phyloP scores from a whole-genome alignment of 2,329 filamentous ascomycete species.

The Pseudogymnoascus sp. region DNA sequence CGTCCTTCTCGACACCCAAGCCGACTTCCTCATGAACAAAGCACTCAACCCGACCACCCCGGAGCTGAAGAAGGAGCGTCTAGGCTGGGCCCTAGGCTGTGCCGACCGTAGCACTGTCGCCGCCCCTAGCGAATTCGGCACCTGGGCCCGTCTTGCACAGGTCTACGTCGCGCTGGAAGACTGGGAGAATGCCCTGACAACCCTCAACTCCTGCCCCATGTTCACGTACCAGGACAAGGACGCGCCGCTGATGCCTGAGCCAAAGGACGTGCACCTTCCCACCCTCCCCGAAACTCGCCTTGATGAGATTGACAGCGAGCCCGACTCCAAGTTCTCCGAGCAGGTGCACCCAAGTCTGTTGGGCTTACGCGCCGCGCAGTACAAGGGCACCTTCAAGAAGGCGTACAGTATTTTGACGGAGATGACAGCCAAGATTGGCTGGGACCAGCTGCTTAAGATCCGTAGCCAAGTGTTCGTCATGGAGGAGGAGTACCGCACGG shows the following conservation, averaged over 20 bases:
- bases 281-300: slow-evolving; percentile 81
- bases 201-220: slow-evolving; percentile 97
- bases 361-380: slow-evolving; percentile 77
- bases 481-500: slow-evolving; percentile 95
- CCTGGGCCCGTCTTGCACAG: slow-evolving; percentile 88
- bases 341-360: slow-evolving; percentile 80
- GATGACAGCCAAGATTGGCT: slow-evolving; percentile 93
- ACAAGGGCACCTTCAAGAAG: slow-evolving; percentile 92
- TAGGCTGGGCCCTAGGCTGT: slow-evolving; percentile 82
- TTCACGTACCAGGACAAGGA: slow-evolving; percentile 99
- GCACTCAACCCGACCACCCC: slow-evolving; percentile 48
- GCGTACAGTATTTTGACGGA: slow-evolving; percentile 92
- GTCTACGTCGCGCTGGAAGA: slow-evolving; percentile 91
- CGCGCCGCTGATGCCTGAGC: slow-evolving; percentile 86
- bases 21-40: slow-evolving; percentile 84
- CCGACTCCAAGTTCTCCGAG: slow-evolving; percentile 71
- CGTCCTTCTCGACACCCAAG: slow-evolving; percentile 88
- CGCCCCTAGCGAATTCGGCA: slow-evolving; percentile 92
- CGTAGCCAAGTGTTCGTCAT: slow-evolving; percentile 97
- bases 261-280: slow-evolving; percentile 77
- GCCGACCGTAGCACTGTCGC: slow-evolving; percentile 92
- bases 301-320: slow-evolving; percentile 93
- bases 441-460: slow-evolving; percentile 92
- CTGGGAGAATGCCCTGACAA: slow-evolving; percentile 92
- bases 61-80: slow-evolving; percentile 54